Base-by-base conservation (phyloP, 108 stramenopile genomes). In the Cyclotella choctawhatcheeana region DNA sequence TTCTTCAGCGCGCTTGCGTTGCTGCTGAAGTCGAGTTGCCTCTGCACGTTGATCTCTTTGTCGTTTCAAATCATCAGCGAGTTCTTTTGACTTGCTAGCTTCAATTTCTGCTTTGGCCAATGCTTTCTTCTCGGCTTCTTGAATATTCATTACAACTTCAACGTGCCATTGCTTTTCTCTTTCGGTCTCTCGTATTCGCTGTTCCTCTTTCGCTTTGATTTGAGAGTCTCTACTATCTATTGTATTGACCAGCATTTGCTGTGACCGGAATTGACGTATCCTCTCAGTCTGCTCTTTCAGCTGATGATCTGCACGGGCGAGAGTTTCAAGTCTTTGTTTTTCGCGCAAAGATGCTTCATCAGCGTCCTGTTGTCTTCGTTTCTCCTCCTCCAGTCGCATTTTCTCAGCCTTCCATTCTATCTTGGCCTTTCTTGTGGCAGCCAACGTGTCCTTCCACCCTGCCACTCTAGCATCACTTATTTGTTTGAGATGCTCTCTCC, bases 221-320 rank as follows among this genome's bases (percentile, higher is more conserved):
- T 85, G 85, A 22, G 53, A 44, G 53, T 85, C 69, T 55, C 85
- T 50, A 7, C 58, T 75, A 35, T 81, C 71, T 20, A 92, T 34
- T 31, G 89, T 85, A 1, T 92, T 89, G 18, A 80, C 73, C 22
- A 83, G 82, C 56, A 89, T 71, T 64, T 84, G 79, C 37, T 87
- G 84, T 37, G 74, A 61, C 22, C 91, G 61, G 25, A 92, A 82
- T 0, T 83, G 69, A 67, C 89, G 86, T 59, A 92, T 69, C 47
- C 82, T 89, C 29, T 86, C 91, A 3, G 87, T 90, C 72, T 90
- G 83, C 66, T 92, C 91, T 58, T 81, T 81, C n/a, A 88, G 69
- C 13, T 82, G 55, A 5, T 40, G 79, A 24, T 88, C 89, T 22
- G 91, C 88, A 47, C 65, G 58, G 43, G 70, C 45, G 4, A 92